Base-by-base conservation (phyloP, 2,329 filamentous ascomycete species). In the Dactylellina cionopaga region DNA sequence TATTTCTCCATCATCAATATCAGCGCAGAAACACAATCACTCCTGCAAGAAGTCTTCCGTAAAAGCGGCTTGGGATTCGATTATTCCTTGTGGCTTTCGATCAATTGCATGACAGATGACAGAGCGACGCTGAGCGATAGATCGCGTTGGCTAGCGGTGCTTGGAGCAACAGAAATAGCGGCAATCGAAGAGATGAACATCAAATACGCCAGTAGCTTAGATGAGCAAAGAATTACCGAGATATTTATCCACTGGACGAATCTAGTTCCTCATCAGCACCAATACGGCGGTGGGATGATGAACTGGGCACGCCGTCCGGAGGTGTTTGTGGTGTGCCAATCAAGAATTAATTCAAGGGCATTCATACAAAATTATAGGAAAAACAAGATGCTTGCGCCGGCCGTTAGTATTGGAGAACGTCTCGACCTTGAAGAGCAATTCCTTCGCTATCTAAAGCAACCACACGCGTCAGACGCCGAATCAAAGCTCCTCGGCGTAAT, bases 181-280 rank as follows among this genome's bases (percentile, higher is more conserved):
- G 33, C 24, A 4, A 41, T 56, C 33, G 52, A 56, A 41, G 33
- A 41, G 29, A 56, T 56, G 52, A 56, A 56, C 17, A 43, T 31
- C 17, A 37, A 31, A 15, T 55, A 55, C n/a, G 3, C n/a, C 6
- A 37, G 10, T 6, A 17, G 13, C 17, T 25, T 39, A 13, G n/a
- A 19, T 11, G 5, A 11, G 13, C 46, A 51, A 11, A 31, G 51
- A 24, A 25, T 55, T 41, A n/a, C 31, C 3, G 51, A 41, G n/a
- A 39, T 55, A 3, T 55, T 24, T 19, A 51, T 51, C 13, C 25
- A 27, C 2, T 51, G 46, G 46, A 19, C 27, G 5, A 24, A 51
- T 33, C 4, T 6, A 15, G 13, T n/a, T 19, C 25, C 46, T 9
- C 13, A 31, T n/a, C n/a, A n/a, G n/a, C n/a, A n/a, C 27, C 9